Base-by-base conservation (phyloP, 495 filamentous ascomycete genomes). In the Aspergillus campestris region DNA sequence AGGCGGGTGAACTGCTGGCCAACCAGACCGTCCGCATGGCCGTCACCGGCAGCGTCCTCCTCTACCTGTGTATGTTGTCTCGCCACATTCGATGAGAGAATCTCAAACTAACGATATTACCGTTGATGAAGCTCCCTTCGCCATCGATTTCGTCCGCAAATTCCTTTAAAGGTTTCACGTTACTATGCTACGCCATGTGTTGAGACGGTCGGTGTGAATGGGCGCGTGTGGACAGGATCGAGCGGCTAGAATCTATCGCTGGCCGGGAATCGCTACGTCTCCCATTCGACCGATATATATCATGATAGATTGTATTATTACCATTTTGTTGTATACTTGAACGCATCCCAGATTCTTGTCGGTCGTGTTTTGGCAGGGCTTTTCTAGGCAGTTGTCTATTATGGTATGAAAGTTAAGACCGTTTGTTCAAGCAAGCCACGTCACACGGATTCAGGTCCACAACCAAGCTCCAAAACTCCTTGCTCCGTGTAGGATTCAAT, bases 61-160 rank as follows among this genome's bases (percentile, higher is more conserved):
- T 95, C 48, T 95, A 95, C 68, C 69, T 95, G 40, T 90, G 89
- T 95, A 80, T 53, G 84, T 65, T 32, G 30, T 6, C 39, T 15
- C 30, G 27, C 30, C 38, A 53, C 31, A 60, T 54, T 33, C 32
- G 0, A n/a, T 24, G 24, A 1, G 4, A 24, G 18, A 24, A 24
- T 24, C 18, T 24, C 18, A 24, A 24, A 2, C 18, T 24, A 4
- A 24, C 18, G 4, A 24, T 24, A 24, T 24, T 13, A 11, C 13
- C 12, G 14, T 11, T 44, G 43, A 31, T 47, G 35, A 49, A 92
- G 89, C 86, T 43, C 89, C 89, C 45, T 94, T 94, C 68, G 77
- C 81, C 49, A 68, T 94, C 63, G 86, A 92, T 52, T 86, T 81
- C 56, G 74, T 84, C 50, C 78, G 67, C 55, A 86, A 84, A 62